Evolutionary conservation across 495 filamentous ascomycete species (phyloP), one percentile per base, ranked within the genome.

Genomic region (Endocarpon pusillum): DNA sequence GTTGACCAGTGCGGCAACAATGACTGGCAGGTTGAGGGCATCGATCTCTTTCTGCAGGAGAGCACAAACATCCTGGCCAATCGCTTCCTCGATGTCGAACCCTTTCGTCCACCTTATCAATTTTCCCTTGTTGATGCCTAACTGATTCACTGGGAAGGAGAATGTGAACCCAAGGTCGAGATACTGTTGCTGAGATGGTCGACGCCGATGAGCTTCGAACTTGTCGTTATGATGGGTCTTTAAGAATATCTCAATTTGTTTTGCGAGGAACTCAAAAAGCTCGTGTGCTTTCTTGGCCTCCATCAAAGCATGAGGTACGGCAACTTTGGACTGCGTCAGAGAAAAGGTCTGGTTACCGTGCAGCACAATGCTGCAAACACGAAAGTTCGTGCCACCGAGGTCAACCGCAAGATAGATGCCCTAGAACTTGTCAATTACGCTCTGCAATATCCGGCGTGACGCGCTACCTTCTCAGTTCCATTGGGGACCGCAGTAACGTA

Each of bases 31-130:
- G 38, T 70, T 56, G 22, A 96, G 71, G 28, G 67, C 69, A 55
- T 97, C 83, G 43, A 97, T 85, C 51, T 94, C 89, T n/a, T 59
- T 53, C 49, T 97, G 89, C 19, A 97, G 67, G 19, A 96, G 64
- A 26, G 70, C 72, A 44, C 89, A 97, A 24, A 97, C 85, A 57
- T 97, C 89, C 52, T 94, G 79, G 22, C 89, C 89, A 37, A 97
- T 55, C 0, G 87, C 77, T 51, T 96, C 91, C 14, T 70, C 67
- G 38, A 97, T 94, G 52, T 94, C 81, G 51, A 94, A 97, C 22
- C 89, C 91, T 62, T 97, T 97, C 19, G 91, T 97, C 89, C 89
- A 97, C 38, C 91, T 74, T 52, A 93, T 82, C 22, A 96, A 61
- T 24, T 73, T 81, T 26, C 89, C 89, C 50, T 78, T 81, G 63